Evolutionary conservation across 176 grass and related monocot genomes (phyloP).

Genomic region (Tuctoria greenei): DNA sequence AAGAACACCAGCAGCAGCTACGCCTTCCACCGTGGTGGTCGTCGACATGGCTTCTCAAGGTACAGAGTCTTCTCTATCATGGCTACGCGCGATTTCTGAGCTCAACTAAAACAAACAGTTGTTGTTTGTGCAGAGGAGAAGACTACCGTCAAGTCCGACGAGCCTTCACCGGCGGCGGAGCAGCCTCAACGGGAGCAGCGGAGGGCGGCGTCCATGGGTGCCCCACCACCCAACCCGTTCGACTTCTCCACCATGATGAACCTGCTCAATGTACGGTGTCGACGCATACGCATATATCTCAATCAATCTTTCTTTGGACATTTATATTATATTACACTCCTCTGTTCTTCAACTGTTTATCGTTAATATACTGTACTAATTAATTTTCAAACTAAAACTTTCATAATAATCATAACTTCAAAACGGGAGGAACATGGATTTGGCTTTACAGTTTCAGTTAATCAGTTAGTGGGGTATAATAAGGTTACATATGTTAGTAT

Average conservation of each 20-base stretch:
- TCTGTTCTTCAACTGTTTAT: too few species aligned
- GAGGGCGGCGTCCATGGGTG: constrained; percentile 20
- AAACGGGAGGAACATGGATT: too few species aligned
- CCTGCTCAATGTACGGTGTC: constrained; percentile 70
- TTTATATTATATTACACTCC: neutral
- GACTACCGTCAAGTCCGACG: constrained; percentile 47
- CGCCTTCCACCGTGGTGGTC: constrained; percentile 1
- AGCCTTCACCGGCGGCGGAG: constrained; percentile 29
- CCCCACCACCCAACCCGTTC: constrained; percentile 62
- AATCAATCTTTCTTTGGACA: neutral
- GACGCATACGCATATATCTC: neutral
- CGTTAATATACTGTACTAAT: too few species aligned
- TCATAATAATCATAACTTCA: too few species aligned
- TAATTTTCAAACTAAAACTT: too few species aligned
- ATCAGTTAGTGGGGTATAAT: neutral
- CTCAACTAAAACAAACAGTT: neutral
- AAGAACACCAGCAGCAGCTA: neutral
- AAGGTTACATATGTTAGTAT: neutral
- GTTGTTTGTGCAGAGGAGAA: constrained; percentile 53
- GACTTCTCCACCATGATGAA: constrained; percentile 88
- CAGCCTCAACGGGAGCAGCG: constrained; percentile 18
- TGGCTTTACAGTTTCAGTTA: neutral
- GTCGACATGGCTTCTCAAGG: constrained; percentile 41
- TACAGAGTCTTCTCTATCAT: too few species aligned
- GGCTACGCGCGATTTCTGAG: too few species aligned